Evolutionary conservation across 2,329 filamentous ascomycete species (phyloP).

Genomic region (Fusarium anguioides): DNA sequence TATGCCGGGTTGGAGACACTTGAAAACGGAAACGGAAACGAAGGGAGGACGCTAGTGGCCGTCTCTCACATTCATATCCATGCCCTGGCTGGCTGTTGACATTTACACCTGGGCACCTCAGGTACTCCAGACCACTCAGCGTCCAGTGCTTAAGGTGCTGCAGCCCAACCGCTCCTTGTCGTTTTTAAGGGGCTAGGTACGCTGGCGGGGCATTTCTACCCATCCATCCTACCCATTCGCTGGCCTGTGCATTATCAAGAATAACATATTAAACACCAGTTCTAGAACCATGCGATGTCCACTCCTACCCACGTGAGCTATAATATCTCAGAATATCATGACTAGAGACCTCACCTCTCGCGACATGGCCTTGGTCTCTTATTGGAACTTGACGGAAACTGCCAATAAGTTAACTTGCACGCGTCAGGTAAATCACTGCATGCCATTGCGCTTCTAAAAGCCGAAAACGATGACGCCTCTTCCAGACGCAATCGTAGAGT

Average conservation of each 20-base stretch:
- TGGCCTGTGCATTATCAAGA: constrained; percentile 10
- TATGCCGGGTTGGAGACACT: constrained; percentile 28
- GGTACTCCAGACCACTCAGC: too few relatives aligned
- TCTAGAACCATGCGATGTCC: constrained; percentile 19
- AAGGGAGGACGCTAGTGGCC: constrained; percentile 32
- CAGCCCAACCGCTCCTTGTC: neutral
- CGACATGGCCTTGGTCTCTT: neutral
- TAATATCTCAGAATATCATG: neutral
- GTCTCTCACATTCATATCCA: constrained; percentile 5
- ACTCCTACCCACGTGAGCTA: constrained; percentile 18
- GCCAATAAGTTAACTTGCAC: neutral
- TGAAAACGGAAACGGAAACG: constrained; percentile 22
- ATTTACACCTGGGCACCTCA: too few relatives aligned
- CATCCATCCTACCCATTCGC: neutral
- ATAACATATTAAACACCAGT: constrained; percentile 1
- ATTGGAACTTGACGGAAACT: too few relatives aligned
- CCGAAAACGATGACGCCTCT: constrained; percentile 18
- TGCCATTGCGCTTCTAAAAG: neutral
- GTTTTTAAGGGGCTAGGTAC: constrained; percentile 25
- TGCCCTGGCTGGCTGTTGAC: neutral
- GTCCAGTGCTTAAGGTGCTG: constrained; percentile 2
- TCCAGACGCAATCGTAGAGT: neutral
- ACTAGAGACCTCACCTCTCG: neutral
- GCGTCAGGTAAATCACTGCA: neutral
- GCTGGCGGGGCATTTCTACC: constrained; percentile 26